Percentiles rank a stretch among this genome's conserved stretches.
Conservation (phyloP, 768 basidiomycete genomes). For the Cubamyces lactineus region DNA sequence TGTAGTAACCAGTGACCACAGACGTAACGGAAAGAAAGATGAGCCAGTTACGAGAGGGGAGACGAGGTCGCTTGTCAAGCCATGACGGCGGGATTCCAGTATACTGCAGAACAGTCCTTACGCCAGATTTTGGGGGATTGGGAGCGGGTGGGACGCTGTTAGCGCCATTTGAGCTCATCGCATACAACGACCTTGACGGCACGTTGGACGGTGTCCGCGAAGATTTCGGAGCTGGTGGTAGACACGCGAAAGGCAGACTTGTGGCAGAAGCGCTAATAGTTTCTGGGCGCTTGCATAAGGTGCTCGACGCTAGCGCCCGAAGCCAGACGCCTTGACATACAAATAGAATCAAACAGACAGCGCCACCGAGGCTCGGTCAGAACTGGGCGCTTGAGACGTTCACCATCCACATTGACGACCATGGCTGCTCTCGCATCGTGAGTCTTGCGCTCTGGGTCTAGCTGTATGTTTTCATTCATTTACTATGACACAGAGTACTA, state of each 20-base stretch:
- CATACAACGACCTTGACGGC: conserved; percentile 17
- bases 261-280: neutral
- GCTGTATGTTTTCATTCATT: conserved; percentile 16
- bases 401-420: conserved; percentile 16
- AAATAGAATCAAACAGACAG: conserved; percentile 14
- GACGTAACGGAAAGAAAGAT: conserved; percentile 86
- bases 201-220: conserved; percentile 6
- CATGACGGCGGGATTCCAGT: conserved; percentile 72
- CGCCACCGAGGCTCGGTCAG: conserved; percentile 13
- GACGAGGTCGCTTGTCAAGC: conserved; percentile 80
- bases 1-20: conserved; percentile 69
- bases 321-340: neutral
- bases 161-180: conserved; percentile 31
- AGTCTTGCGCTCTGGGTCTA: conserved; percentile 36
- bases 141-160: conserved; percentile 28
- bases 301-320: conserved; percentile 8
- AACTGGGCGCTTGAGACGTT: conserved; percentile 4
- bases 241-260: no score
- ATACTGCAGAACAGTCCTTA: conserved; percentile 65
- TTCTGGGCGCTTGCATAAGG: neutral
- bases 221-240: conserved; percentile 1
- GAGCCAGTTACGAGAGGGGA: conserved; percentile 93
- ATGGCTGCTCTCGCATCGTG: conserved; percentile 81
- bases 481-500: conserved; percentile 51
- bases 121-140: conserved; percentile 49